These are phyloP conservation scores for Microdochium nivale DNA, from an alignment of 2,329 filamentous ascomycete genomes.

Conservation along the genomic window DNA sequence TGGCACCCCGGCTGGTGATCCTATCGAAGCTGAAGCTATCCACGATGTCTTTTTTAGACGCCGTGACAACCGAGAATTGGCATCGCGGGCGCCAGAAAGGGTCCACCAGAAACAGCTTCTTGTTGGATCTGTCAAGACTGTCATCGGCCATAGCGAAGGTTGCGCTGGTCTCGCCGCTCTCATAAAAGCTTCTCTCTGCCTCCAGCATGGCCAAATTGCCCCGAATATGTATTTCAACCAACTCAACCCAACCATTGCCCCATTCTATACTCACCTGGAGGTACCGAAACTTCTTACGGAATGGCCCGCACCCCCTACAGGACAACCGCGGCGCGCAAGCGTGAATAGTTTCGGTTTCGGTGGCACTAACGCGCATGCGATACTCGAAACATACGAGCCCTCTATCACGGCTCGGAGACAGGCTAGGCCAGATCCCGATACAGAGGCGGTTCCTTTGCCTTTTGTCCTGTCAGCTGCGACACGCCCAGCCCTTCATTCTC, in stretches of 20 bases:
- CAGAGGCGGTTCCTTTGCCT: not conserved
- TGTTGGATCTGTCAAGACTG: not conserved
- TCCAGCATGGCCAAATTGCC: not conserved
- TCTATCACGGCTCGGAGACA: not conserved
- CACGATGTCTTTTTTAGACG: not conserved
- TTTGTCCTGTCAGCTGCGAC: not conserved
- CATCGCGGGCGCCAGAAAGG: no score
- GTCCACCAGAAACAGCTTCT: not conserved
- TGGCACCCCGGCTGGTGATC: not conserved
- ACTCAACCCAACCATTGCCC: not conserved
- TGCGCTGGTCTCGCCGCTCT: not conserved
- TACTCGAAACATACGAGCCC: not conserved
- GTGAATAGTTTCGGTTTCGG: not conserved
- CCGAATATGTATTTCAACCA: constrained; percentile 2
- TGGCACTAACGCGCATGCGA: not conserved
- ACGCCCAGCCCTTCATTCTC: not conserved
- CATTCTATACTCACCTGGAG: not conserved
- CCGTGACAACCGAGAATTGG: no score
- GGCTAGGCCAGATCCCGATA: not conserved
- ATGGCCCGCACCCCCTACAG: not conserved
- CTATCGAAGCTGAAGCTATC: not conserved
- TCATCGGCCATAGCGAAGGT: constrained; percentile 1
- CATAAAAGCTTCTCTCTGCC: not conserved
- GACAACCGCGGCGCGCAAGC: not conserved
- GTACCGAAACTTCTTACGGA: not conserved